Evolutionary conservation across 2,329 filamentous ascomycete genomes (phyloP).

Genomic region (Trichoderma gracile): DNA sequence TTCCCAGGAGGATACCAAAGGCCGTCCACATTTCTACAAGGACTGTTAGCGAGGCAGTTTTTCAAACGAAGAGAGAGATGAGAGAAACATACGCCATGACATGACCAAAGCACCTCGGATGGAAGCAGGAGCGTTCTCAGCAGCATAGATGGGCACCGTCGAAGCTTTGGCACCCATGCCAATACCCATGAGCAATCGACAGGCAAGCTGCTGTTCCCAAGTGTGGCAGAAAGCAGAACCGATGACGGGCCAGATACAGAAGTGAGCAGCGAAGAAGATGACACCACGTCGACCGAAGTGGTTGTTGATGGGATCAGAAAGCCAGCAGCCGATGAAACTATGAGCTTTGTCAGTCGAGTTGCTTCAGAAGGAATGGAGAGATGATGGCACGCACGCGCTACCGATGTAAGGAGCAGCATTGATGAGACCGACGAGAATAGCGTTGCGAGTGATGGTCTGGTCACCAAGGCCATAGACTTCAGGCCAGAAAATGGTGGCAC

Average conservation of each 20-base stretch:
- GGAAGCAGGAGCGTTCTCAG: constrained; percentile 67
- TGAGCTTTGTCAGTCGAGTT: constrained; percentile 8
- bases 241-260: constrained; percentile 66
- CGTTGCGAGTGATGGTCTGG: constrained; percentile 36
- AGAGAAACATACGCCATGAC: constrained; percentile 60
- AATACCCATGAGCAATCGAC: constrained; percentile 68
- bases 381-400: constrained; percentile 42
- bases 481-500: constrained; percentile 63
- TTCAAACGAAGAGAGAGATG: not conserved
- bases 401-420: constrained; percentile 58
- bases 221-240: constrained; percentile 64
- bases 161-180: constrained; percentile 68
- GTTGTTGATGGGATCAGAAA: constrained; percentile 62
- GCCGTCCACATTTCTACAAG: constrained; percentile 62
- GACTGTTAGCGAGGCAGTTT: not conserved
- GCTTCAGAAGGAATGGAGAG: not conserved
- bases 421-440: constrained; percentile 62
- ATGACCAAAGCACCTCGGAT: constrained; percentile 77
- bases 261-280: constrained; percentile 74
- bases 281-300: constrained; percentile 46
- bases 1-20: constrained; percentile 52
- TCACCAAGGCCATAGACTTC: constrained; percentile 43
- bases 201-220: constrained; percentile 67
- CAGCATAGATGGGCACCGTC: constrained; percentile 71
- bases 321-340: constrained; percentile 58